Evolutionary conservation across 2,329 filamentous ascomycete genomes (phyloP), one percentile per base, ranked within the genome.

Genomic region (Phialophora verrucosa): DNA sequence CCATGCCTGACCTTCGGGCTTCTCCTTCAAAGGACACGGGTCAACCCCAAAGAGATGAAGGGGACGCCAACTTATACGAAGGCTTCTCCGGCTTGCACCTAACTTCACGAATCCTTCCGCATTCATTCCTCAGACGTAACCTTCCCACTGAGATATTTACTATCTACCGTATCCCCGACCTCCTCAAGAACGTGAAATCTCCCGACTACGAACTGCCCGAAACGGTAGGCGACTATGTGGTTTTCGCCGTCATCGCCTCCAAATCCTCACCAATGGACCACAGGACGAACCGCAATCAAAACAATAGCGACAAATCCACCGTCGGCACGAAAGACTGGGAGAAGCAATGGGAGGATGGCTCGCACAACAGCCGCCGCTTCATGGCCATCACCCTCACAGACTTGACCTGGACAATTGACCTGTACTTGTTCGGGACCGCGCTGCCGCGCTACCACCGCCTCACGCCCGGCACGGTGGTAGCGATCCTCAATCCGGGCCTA

Each of bases 371-470:
- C 23, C 90, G 90, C 58, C 97, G 96, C 77, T 99, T 96, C 81
- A 97, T 99, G 91, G 90, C 94, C 1, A 82, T 99, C 68, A 91
- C 88, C 1, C 83, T 99, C 2, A 92, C 91, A 0, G 94, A 99
- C 77, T 82, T 99, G 11, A 90, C 92, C 73, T 97, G 89, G 87
- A 92, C 97, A 73, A 78, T 99, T 12, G 93, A 98, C 70, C 85
- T 98, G 50, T 98, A 93, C 73, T 86, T 99, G 14, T 99, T 99
- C 78, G 91, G 91, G 73, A 88, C 90, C 0, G 96, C 92, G 6
- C 97, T 98, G 73, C 90, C 91, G 17, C 88, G 91, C 62, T 99
- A 95, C 81, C 98, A 94, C 90, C 96, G 96, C 75, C 82, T 98
- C n/a, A 89, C 89, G 0, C 87, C 92, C 1, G 95, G 95, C n/a